These are phyloP conservation scores for Blastocystis sp. DNA, from an alignment of 352 stramenopile species.

Conservation along the genomic window DNA sequence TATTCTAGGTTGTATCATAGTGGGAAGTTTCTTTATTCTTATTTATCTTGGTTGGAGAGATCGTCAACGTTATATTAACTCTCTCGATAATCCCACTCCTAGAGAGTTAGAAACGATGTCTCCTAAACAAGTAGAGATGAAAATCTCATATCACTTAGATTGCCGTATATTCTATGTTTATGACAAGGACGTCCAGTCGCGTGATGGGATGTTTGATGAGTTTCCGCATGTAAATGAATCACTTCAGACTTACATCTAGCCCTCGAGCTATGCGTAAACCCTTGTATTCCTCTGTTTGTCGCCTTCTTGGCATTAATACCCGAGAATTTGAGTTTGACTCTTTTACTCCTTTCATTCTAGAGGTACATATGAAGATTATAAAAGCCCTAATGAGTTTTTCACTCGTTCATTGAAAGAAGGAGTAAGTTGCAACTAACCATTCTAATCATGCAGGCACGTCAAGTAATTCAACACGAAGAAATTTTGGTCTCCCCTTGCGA, in stretches of 20 bases:
- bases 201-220: slow-evolving; percentile 36
- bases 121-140: slow-evolving; percentile 43
- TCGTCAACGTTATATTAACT: neutral
- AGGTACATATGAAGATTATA: slow-evolving; percentile 58
- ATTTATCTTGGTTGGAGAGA: too few species aligned
- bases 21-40: too few species aligned
- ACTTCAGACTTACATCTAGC: neutral
- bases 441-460: slow-evolving; percentile 7
- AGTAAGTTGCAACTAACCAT: too few species aligned
- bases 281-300: slow-evolving; percentile 24
- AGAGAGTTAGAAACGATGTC: slow-evolving; percentile 54
- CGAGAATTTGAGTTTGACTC: slow-evolving; percentile 37
- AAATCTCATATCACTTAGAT: neutral
- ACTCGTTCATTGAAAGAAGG: neutral
- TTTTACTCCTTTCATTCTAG: neutral
- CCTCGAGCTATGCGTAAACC: slow-evolving; percentile 13
- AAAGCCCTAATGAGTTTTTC: slow-evolving; percentile 60
- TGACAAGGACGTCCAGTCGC: slow-evolving; percentile 45
- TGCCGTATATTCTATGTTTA: slow-evolving; percentile 11
- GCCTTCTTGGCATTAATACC: slow-evolving; percentile 13
- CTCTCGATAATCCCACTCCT: slow-evolving; percentile 31
- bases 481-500: slow-evolving; percentile 43
- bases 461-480: neutral
- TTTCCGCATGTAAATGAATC: neutral
- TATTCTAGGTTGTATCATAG: too few species aligned